Evolutionary conservation across 805 yeast genomes (phyloP).

Genomic region (Starmerella etchellsii): DNA sequence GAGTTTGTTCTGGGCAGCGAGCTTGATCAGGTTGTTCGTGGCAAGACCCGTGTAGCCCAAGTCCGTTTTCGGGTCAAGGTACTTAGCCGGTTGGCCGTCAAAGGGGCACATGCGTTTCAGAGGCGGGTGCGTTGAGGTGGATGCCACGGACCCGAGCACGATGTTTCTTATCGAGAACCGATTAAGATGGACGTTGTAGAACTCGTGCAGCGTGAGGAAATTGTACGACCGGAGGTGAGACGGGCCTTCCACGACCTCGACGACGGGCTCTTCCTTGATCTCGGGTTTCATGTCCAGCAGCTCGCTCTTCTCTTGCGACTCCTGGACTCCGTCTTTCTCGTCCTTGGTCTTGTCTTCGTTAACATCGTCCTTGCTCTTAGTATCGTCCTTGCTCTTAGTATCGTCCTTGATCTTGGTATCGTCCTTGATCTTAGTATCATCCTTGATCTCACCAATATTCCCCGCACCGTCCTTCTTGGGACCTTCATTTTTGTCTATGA

Average conservation of each 20-base stretch:
- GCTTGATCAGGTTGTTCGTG: constrained; percentile 53
- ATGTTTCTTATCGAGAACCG: constrained; percentile 23
- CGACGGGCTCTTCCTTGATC: neutral
- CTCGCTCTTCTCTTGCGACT: neutral
- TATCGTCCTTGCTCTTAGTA: neutral
- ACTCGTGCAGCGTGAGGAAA: constrained; percentile 41
- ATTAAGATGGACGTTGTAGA: constrained; percentile 24
- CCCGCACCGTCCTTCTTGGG: too few relatives aligned
- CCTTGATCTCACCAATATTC: too few relatives aligned
- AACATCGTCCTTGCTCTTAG: neutral
- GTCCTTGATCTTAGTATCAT: constrained; percentile 28
- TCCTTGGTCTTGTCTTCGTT: neutral
- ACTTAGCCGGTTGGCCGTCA: constrained; percentile 66
- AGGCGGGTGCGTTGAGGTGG: constrained; percentile 25
- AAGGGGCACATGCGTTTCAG: constrained; percentile 53
- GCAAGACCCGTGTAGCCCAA: constrained; percentile 76
- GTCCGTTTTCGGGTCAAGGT: constrained; percentile 79
- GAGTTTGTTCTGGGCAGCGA: constrained; percentile 36
- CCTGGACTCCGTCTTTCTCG: neutral
- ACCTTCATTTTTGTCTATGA: too few relatives aligned
- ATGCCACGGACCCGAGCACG: constrained; percentile 49
- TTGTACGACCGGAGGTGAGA: constrained; percentile 20
- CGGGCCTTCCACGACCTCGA: constrained; percentile 11
- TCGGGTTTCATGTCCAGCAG: neutral
- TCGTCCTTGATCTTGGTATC: constrained; percentile 17